Percentiles rank a stretch among this genome's conserved stretches.
phyloP scores from a whole-genome alignment of 129 eudicot genomes.

The Dittrichia graveolens region DNA sequence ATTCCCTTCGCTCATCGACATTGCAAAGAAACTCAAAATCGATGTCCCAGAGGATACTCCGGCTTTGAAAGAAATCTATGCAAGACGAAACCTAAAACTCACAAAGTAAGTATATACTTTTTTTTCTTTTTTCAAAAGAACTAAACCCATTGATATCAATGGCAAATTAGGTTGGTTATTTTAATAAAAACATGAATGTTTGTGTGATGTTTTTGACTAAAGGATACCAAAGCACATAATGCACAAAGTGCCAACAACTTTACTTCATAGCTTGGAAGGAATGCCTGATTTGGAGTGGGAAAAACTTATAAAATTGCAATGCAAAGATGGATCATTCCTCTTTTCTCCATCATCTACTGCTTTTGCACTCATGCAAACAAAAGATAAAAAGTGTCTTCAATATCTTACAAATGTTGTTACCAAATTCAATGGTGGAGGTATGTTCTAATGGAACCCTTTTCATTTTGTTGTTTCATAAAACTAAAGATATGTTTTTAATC shows the following conservation, averaged over 20 bases:
- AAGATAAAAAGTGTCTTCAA: conserved; percentile 67
- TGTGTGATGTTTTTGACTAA: not conserved
- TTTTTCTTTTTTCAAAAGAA: not conserved
- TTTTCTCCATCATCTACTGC: conserved; percentile 99
- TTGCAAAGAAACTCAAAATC: conserved; percentile 57
- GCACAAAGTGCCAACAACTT: conserved; percentile 85
- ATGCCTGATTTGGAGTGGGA: conserved; percentile 81
- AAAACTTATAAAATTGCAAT: conserved; percentile 68
- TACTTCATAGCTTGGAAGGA: conserved; percentile 96
- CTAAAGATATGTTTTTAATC: conserved; percentile 10
- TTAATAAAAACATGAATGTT: not conserved
- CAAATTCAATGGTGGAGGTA: conserved; percentile 94
- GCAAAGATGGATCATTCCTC: conserved; percentile 83
- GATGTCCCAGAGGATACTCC: conserved; percentile 64
- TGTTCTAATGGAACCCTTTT: not conserved
- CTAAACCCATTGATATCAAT: not conserved
- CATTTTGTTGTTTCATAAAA: conserved; percentile 3
- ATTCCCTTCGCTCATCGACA: conserved; percentile 82
- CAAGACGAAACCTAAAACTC: conserved; percentile 70
- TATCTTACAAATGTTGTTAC: conserved; percentile 63
- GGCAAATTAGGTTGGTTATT: conserved; percentile 9
- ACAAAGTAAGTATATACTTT: conserved; percentile 62
- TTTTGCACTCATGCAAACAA: conserved; percentile 85
- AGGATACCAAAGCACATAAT: conserved; percentile 89
- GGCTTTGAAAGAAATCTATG: conserved; percentile 66